Evolutionary conservation across 139 green algal species (phyloP).

Genomic region (Volvox africanus): DNA sequence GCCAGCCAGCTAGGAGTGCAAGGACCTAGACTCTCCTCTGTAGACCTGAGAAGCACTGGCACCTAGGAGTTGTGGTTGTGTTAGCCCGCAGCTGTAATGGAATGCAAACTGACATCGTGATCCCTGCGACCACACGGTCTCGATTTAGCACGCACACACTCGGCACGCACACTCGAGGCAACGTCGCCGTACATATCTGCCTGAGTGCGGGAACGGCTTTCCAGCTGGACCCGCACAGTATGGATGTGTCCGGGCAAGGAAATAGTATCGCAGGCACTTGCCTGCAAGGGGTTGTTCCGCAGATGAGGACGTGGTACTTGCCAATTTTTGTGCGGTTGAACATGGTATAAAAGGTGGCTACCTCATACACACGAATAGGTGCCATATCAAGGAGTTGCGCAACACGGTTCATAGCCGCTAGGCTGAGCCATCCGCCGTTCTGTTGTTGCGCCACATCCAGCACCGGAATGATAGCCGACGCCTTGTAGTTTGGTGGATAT

Average conservation of each 20-base stretch:
- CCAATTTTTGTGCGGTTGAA: constrained; percentile 98
- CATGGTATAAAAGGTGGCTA: constrained; percentile 99
- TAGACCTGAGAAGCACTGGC: too few relatives aligned
- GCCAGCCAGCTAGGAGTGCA: too few relatives aligned
- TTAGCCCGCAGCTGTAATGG: too few relatives aligned
- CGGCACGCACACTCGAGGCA: too few relatives aligned
- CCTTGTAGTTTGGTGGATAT: constrained; percentile 98
- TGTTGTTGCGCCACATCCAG: constrained; percentile 98
- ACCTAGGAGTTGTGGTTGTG: too few relatives aligned
- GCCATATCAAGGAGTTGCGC: constrained; percentile 90
- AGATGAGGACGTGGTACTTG: constrained; percentile 98
- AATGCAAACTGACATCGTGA: too few relatives aligned
- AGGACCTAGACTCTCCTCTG: too few relatives aligned
- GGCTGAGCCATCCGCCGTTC: constrained; percentile 92
- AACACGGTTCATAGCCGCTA: constrained; percentile 94
- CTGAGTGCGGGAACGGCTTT: neutral
- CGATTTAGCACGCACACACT: too few relatives aligned
- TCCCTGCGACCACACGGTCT: too few relatives aligned
- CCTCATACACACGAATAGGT: constrained; percentile 95
- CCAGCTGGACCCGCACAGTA: too few relatives aligned
- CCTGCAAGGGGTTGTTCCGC: constrained; percentile 96
- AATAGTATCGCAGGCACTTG: neutral
- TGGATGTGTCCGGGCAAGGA: neutral
- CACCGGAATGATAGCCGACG: constrained; percentile 93
- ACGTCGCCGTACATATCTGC: too few relatives aligned